Base-by-base conservation (phyloP, 192 early-diverging fungal genomes). In the Coemansia umbellata region DNA sequence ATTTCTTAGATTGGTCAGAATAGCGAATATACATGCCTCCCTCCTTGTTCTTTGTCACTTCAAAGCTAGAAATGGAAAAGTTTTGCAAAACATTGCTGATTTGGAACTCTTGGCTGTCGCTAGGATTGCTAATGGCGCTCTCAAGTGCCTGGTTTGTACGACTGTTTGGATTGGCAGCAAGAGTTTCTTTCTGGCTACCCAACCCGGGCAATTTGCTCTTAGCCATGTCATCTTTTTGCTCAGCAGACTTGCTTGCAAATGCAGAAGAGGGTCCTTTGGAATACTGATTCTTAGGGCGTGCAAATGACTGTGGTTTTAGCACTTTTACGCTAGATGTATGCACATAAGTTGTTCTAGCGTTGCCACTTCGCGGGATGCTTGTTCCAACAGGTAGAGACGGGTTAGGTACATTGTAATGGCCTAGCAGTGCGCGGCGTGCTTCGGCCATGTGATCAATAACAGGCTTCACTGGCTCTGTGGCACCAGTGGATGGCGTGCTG, bases 351-450 rank as follows among this genome's bases (percentile, higher is more conserved):
- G 37, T 36, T 31, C 28, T 42, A 24, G 31, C 30, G 33, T 66
- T 75, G 26, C n/a, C n/a, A n/a, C n/a, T n/a, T n/a, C 72, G 65
- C 26, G 72, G 72, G 37, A 75, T 75, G 42, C 52, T 31, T 27
- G 47, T 55, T 9, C 66, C 61, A 17, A 75, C 24, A 1, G 72
- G 57, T 10, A 58, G n/a, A 24, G 28, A 17, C 5, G 65, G 60
- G 14, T 53, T 60, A 2, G 72, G 72, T 0, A 41, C 56, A 31
- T 48, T 47, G 50, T 75, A 75, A 30, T 75, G 72, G 23, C 72
- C 72, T 6, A 75, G 42, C 37, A 75, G 35, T 5, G 72, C 72
- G 3, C 66, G 65, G 2, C 72, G 65, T 7, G 72, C 72, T 53
- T 68, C 72, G 6, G 57, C 49, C 51, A 75, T 47, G 9, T 42